phyloP scores from a whole-genome alignment of 305 asterid genomes.

The Euphrasia arctica region DNA sequence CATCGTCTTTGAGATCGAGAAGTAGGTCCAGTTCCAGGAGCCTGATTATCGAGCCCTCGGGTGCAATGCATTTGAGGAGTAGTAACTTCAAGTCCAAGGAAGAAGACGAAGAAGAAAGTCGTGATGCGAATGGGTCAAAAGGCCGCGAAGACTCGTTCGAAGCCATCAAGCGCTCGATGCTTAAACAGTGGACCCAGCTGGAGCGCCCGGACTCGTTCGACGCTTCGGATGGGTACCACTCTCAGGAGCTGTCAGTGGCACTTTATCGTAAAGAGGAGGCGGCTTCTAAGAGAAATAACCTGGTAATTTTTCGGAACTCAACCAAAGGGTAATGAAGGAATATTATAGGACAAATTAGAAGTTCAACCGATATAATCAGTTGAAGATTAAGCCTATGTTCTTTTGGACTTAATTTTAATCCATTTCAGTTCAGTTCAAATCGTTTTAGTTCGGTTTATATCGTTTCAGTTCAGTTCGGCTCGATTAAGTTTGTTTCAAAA shows the following conservation, averaged over 20 bases:
- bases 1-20: conserved; percentile 57
- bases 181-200: conserved; percentile 73
- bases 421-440: too few relatives aligned
- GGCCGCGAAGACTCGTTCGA: conserved; percentile 49
- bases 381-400: background rate
- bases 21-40: conserved; percentile 92
- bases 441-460: too few relatives aligned
- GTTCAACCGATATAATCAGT: background rate
- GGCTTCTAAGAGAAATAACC: conserved; percentile 54
- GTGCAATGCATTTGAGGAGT: conserved; percentile 46
- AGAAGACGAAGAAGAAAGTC: conserved; percentile 31
- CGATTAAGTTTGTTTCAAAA: too few relatives aligned
- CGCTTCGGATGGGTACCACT: conserved; percentile 75
- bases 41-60: conserved; percentile 66
- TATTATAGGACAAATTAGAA: background rate
- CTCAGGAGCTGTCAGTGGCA: conserved; percentile 79
- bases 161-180: conserved; percentile 42
- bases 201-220: conserved; percentile 79
- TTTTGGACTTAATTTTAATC: too few relatives aligned
- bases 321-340: background rate
- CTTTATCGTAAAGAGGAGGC: conserved; percentile 67
- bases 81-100: conserved; percentile 48
- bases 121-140: conserved; percentile 42
- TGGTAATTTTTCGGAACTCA: conserved; percentile 41
- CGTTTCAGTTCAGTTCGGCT: too few relatives aligned